Percentiles rank a stretch among this genome's conserved stretches.
Evolutionary conservation across 2,329 filamentous ascomycete species (phyloP).

Genomic region (Leptographium galeiforme): DNA sequence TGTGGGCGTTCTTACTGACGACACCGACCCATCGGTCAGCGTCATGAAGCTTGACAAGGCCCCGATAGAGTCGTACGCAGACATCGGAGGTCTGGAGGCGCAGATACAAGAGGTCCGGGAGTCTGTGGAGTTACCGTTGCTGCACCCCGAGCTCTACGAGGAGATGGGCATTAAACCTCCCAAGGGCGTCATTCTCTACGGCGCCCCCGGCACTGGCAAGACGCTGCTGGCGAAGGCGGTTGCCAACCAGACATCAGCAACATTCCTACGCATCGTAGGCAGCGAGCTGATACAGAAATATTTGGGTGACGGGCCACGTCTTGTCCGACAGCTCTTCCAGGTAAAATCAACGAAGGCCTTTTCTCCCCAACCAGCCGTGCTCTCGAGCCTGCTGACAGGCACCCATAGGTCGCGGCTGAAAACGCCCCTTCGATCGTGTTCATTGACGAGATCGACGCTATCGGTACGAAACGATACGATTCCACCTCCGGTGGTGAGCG

Average conservation of each 20-base stretch:
- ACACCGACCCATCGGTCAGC: constrained; percentile 86
- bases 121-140: constrained; percentile 84
- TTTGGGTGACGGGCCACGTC: constrained; percentile 82
- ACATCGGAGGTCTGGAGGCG: constrained; percentile 88
- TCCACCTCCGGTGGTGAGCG: constrained; percentile 93
- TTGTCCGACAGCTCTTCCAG: constrained; percentile 93
- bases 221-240: constrained; percentile 93
- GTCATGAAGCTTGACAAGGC: constrained; percentile 99
- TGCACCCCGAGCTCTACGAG: constrained; percentile 95
- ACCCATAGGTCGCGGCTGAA: constrained; percentile 67
- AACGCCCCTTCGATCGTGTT: constrained; percentile 96
- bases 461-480: constrained; percentile 97
- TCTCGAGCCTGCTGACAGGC: not conserved
- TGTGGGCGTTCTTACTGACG: constrained; percentile 91
- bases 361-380: not conserved
- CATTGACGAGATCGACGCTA: constrained; percentile 98
- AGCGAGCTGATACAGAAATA: constrained; percentile 98
- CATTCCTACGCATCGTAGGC: constrained; percentile 92
- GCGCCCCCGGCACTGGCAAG: constrained; percentile 93
- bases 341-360: constrained; percentile 23
- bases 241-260: constrained; percentile 96
- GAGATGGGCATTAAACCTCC: constrained; percentile 99
- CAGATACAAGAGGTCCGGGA: constrained; percentile 98
- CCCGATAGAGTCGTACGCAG: constrained; percentile 93
- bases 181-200: constrained; percentile 98